These are phyloP conservation scores for Entomortierella chlamydospora DNA, from an alignment of 192 early-diverging fungal genomes.

Conservation along the genomic window DNA sequence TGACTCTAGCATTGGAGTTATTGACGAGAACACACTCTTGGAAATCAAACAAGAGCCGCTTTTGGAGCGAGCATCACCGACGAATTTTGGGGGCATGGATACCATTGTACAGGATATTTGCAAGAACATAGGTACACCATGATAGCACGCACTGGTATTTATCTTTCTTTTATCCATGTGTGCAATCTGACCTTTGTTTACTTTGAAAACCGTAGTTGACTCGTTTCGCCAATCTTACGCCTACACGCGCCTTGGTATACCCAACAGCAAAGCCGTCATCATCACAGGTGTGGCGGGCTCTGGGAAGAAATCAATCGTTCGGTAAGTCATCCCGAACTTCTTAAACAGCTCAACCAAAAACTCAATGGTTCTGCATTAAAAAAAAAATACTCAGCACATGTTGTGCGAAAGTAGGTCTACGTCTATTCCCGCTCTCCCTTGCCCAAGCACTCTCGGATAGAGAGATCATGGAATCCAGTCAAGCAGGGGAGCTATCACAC, in stretches of 20 bases:
- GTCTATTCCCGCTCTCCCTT: conserved; percentile 39
- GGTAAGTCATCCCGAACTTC: conserved; percentile 34
- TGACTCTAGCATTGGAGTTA: conserved; percentile 3
- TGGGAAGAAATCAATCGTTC: conserved; percentile 58
- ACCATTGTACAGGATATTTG: conserved; percentile 22
- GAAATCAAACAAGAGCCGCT: neutral
- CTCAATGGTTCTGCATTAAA: neutral
- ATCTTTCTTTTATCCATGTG: neutral
- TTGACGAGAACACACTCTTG: conserved; percentile 11
- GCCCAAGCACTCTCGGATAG: conserved; percentile 25
- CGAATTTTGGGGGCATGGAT: conserved; percentile 10
- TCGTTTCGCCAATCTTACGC: conserved; percentile 20
- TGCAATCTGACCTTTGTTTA: neutral
- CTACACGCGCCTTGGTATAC: conserved; percentile 48
- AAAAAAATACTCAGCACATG: neutral
- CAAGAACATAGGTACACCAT: conserved; percentile 17
- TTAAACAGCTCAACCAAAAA: too few relatives aligned
- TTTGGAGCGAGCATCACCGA: neutral
- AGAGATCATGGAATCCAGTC: conserved; percentile 44
- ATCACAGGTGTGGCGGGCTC: conserved; percentile 59
- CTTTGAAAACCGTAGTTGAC: conserved; percentile 11
- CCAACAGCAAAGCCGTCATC: conserved; percentile 56
- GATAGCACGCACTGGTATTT: neutral
- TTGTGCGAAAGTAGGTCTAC: conserved; percentile 10
- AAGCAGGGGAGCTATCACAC: conserved; percentile 11